phyloP scores from a whole-genome alignment of 2,329 filamentous ascomycete genomes.

The Penicillium sp. region DNA sequence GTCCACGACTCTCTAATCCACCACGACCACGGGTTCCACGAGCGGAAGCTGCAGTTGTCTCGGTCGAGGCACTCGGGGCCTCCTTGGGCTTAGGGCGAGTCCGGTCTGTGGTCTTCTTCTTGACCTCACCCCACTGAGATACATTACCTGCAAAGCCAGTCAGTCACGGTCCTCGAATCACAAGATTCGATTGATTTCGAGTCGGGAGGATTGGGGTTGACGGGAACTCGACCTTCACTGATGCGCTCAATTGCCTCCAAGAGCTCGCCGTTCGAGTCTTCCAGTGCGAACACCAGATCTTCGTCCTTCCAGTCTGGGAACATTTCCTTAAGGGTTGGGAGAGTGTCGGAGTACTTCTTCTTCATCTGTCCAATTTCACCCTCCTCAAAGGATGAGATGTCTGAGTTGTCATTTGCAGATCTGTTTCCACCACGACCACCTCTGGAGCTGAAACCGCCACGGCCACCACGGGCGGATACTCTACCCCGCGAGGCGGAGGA shows the following conservation, averaged over 20 bases:
- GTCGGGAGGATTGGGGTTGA: background rate
- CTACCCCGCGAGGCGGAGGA: constrained; percentile 80
- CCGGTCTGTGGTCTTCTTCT: constrained; percentile 52
- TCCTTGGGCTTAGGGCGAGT: constrained; percentile 50
- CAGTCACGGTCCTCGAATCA: constrained; percentile 12
- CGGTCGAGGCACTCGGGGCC: constrained; percentile 34
- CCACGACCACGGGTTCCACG: constrained; percentile 50
- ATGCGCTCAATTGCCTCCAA: constrained; percentile 53
- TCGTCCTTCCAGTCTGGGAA: constrained; percentile 95
- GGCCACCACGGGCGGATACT: constrained; percentile 83
- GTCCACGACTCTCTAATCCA: constrained; percentile 48
- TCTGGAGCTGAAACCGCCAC: constrained; percentile 70
- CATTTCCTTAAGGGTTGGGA: constrained; percentile 82
- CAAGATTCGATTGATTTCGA: constrained; percentile 1
- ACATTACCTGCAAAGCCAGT: constrained; percentile 44
- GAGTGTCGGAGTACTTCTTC: constrained; percentile 79
- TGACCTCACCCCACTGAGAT: constrained; percentile 54
- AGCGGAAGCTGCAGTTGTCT: constrained; percentile 35
- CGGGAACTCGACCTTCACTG: constrained; percentile 45
- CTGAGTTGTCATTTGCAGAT: constrained; percentile 70
- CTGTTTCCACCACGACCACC: constrained; percentile 68
- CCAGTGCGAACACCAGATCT: constrained; percentile 87
- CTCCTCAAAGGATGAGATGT: constrained; percentile 68
- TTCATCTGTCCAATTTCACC: constrained; percentile 89
- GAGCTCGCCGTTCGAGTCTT: constrained; percentile 63